Evolutionary conservation across 768 basidiomycete species (phyloP).

Genomic region (Thelephora aurantiotincta): DNA sequence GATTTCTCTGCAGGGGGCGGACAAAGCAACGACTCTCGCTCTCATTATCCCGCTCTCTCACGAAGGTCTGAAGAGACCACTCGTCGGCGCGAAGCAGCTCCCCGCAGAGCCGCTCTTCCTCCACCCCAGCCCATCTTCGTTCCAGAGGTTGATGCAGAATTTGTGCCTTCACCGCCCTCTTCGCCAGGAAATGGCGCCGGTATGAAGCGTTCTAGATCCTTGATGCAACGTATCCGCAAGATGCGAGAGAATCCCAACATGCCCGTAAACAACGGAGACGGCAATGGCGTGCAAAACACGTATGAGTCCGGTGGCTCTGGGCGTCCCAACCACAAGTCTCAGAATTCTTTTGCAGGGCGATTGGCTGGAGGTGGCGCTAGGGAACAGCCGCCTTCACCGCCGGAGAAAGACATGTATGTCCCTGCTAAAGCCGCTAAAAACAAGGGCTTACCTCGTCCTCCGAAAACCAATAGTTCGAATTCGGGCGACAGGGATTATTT

Average conservation of each 20-base stretch:
- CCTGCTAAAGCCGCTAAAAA: constrained; percentile 46
- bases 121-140: constrained; percentile 78
- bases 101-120: constrained; percentile 39
- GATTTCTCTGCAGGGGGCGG: constrained; percentile 81
- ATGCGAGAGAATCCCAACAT: constrained; percentile 83
- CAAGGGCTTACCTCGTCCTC: constrained; percentile 39
- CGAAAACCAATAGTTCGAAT: constrained; percentile 15
- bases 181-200: constrained; percentile 26
- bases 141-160: constrained; percentile 27
- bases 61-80: constrained; percentile 16
- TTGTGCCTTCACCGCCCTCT: constrained; percentile 22
- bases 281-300: constrained; percentile 20
- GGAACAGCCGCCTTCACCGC: constrained; percentile 18
- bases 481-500: constrained; percentile 18
- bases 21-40: constrained; percentile 18
- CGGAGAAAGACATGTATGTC: constrained; percentile 42
- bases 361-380: constrained; percentile 30
- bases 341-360: constrained; percentile 70
- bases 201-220: constrained; percentile 63
- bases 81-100: constrained; percentile 13
- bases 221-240: constrained; percentile 81
- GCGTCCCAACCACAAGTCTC: constrained; percentile 57
- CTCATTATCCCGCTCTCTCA: constrained; percentile 48
- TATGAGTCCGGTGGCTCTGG: constrained; percentile 3
- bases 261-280: constrained; percentile 37